phyloP scores from a whole-genome alignment of 257 asterid species.

The Lycium barbarum region DNA sequence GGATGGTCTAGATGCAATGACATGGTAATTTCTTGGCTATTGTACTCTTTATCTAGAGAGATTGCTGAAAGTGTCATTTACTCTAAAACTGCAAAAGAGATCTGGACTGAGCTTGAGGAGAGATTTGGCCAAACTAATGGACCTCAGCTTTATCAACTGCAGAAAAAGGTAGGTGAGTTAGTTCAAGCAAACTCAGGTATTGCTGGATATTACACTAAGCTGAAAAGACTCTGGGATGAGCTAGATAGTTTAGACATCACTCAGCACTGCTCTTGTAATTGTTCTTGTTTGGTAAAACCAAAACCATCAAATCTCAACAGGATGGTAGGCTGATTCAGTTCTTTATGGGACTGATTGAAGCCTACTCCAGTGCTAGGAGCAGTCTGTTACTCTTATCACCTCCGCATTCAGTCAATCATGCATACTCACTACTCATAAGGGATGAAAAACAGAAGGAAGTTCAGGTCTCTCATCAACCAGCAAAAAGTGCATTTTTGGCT shows the following conservation, averaged over 20 bases:
- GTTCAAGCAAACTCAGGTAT: not conserved
- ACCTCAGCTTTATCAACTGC: not conserved
- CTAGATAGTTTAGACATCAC: not conserved
- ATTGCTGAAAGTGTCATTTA: not conserved
- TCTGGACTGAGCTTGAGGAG: not conserved
- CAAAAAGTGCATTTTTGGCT: no score
- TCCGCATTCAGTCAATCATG: no score
- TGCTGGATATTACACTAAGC: not conserved
- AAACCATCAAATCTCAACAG: not conserved
- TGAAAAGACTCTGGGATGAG: not conserved
- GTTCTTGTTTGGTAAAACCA: not conserved
- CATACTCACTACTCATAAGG: not conserved
- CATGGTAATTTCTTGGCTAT: not conserved
- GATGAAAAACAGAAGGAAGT: not conserved
- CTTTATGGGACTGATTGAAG: not conserved
- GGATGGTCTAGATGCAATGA: not conserved
- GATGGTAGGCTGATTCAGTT: not conserved
- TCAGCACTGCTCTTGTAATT: not conserved
- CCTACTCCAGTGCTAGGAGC: not conserved
- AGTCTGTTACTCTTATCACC: not conserved
- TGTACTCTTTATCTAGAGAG: not conserved
- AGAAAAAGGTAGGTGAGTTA: no score
- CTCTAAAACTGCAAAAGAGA: not conserved
- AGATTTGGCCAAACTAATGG: not conserved
- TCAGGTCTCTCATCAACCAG: no score